Evolutionary conservation across 129 eudicot genomes (phyloP).

Genomic region (Flaveria brownii): DNA sequence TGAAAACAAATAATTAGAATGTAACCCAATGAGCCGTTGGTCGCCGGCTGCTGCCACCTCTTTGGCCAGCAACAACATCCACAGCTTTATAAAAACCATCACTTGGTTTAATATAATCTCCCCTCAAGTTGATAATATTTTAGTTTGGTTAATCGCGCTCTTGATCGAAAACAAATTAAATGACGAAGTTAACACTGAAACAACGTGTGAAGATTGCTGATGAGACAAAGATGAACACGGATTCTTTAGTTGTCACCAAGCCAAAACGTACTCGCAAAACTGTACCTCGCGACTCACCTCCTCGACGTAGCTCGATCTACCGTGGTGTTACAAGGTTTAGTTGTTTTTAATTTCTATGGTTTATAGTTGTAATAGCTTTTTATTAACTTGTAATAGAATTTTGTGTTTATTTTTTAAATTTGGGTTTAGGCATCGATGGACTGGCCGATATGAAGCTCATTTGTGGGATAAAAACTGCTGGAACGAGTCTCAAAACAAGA

Average conservation of each 20-base stretch:
- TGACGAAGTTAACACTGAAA: slow-evolving; percentile 56
- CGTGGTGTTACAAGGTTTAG: slow-evolving; percentile 82
- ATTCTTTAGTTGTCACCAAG: slow-evolving; percentile 43
- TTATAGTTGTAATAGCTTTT: no score
- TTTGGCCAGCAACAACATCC: slow-evolving; percentile 13
- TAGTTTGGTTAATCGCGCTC: not conserved
- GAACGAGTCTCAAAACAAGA: slow-evolving; percentile 86
- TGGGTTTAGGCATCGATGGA: slow-evolving; percentile 74
- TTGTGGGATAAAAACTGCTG: slow-evolving; percentile 87
- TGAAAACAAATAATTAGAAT: slow-evolving; percentile 42
- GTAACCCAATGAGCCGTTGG: slow-evolving; percentile 43
- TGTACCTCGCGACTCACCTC: slow-evolving; percentile 81
- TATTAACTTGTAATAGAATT: not conserved
- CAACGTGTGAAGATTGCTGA: slow-evolving; percentile 39
- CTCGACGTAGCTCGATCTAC: slow-evolving; percentile 73
- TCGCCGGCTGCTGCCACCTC: slow-evolving; percentile 64
- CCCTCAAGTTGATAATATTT: slow-evolving; percentile 15
- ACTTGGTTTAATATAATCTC: slow-evolving; percentile 38
- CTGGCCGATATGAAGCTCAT: slow-evolving; percentile 87
- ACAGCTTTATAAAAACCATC: slow-evolving; percentile 45
- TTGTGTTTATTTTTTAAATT: not conserved
- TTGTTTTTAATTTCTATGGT: not conserved
- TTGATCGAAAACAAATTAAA: not conserved
- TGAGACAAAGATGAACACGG: slow-evolving; percentile 27
- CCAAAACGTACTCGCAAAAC: slow-evolving; percentile 66